Evolutionary conservation across 148 eudicot genomes (phyloP).

Genomic region (Limonium bicolor): DNA sequence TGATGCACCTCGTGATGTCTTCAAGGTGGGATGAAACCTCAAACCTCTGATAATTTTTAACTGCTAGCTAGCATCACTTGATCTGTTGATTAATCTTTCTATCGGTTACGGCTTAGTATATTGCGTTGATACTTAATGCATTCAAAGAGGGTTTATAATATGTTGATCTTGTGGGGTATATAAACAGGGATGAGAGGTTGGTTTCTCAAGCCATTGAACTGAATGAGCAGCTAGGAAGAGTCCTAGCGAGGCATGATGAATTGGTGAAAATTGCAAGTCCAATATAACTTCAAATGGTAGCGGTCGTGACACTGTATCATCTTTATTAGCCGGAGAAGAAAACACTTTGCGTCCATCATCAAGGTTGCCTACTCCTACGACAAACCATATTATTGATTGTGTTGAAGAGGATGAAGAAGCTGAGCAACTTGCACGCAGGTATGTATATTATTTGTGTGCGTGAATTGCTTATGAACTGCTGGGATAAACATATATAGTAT

Average conservation of each 20-base stretch:
- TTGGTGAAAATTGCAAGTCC: conserved; percentile 22
- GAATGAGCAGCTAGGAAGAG: conserved; percentile 62
- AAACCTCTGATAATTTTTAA: not conserved
- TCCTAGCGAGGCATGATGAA: conserved; percentile 53
- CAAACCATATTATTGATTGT: conserved; percentile 25
- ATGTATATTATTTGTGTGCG: conserved; percentile 1
- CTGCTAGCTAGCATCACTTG: too few relatives aligned
- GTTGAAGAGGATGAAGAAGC: conserved; percentile 63
- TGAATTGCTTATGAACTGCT: not conserved
- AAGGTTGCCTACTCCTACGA: conserved; percentile 23
- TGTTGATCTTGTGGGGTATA: not conserved
- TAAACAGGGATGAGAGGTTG: conserved; percentile 52
- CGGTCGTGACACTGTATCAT: conserved; percentile 14
- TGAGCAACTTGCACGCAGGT: conserved; percentile 78
- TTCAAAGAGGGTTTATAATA: too few relatives aligned
- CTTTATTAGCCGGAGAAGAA: conserved; percentile 26
- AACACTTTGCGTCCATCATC: conserved; percentile 23
- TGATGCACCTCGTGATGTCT: conserved; percentile 81
- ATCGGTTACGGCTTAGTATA: too few relatives aligned
- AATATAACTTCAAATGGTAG: conserved; percentile 5
- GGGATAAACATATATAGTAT: not conserved
- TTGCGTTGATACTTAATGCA: too few relatives aligned
- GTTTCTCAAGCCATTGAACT: conserved; percentile 66
- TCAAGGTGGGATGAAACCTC: conserved; percentile 69
- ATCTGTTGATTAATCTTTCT: too few relatives aligned